Conservation (phyloP, 2,329 filamentous ascomycete species). For the Diplodia scrobiculata region DNA sequence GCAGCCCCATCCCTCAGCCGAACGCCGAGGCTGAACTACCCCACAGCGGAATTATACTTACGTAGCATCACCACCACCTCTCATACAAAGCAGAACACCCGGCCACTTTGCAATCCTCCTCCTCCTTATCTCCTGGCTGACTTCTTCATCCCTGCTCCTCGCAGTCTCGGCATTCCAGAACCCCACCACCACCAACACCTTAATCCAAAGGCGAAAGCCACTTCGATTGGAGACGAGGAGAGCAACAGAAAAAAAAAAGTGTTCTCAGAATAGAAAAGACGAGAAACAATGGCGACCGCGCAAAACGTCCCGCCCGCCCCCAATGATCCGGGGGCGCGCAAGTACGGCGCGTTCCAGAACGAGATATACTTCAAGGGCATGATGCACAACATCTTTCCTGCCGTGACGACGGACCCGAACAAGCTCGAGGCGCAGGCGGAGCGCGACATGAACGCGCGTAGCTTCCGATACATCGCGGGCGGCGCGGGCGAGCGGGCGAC, state of each 20-base stretch:
- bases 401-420: slow-evolving; percentile 62
- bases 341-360: slow-evolving; percentile 47
- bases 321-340: slow-evolving; percentile 31
- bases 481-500: slow-evolving; percentile 64
- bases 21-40: slow-evolving; percentile 3
- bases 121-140: background rate
- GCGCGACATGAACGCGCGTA: slow-evolving; percentile 50
- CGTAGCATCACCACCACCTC: too few relatives aligned
- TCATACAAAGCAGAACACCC: background rate
- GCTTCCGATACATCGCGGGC: slow-evolving; percentile 64
- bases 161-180: too few relatives aligned
- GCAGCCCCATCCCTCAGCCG: background rate
- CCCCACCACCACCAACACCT: too few relatives aligned
- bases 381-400: slow-evolving; percentile 52
- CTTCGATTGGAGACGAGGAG: background rate
- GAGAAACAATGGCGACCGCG: background rate
- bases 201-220: too few relatives aligned
- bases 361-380: slow-evolving; percentile 58
- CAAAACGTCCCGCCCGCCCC: slow-evolving; percentile 22
- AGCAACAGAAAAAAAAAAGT: too few relatives aligned
- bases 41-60: background rate
- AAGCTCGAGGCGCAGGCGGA: slow-evolving; percentile 59
- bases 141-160: too few relatives aligned
- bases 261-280: background rate
- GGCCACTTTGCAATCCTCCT: background rate